Conservation (phyloP, 495 filamentous ascomycete species). For the Aspergillus hancockii region DNA sequence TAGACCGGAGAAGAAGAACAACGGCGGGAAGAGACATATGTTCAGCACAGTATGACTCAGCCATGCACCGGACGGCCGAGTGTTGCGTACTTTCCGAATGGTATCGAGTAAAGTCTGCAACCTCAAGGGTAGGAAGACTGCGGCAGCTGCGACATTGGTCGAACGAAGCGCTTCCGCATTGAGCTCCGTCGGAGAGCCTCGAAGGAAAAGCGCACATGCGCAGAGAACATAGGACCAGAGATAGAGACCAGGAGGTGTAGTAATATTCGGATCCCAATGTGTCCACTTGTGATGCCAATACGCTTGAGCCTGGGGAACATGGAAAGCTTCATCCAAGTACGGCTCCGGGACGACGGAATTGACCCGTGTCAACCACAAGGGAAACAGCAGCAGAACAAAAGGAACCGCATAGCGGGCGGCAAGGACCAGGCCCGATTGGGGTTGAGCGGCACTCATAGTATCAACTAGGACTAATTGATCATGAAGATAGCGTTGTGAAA, state of each 20-base stretch:
- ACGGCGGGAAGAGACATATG: conserved; percentile 79
- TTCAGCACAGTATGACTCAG: conserved; percentile 70
- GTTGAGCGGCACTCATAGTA: conserved; percentile 38
- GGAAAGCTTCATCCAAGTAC: conserved; percentile 94
- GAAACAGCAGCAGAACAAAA: conserved; percentile 41
- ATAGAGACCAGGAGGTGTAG: conserved; percentile 89
- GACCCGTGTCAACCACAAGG: conserved; percentile 42
- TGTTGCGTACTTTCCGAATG: conserved; percentile 40
- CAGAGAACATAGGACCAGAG: conserved; percentile 54
- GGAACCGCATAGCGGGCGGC: conserved; percentile 46
- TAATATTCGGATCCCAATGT: conserved; percentile 94
- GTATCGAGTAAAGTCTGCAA: conserved; percentile 42
- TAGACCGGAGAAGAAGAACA: conserved; percentile 93
- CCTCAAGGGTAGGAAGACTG: conserved; percentile 44
- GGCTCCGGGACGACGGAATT: conserved; percentile 65
- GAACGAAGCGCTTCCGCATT: conserved; percentile 39
- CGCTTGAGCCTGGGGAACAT: conserved; percentile 84
- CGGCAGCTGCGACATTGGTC: conserved; percentile 40
- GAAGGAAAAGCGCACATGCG: conserved; percentile 32
- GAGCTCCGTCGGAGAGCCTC: conserved; percentile 42
- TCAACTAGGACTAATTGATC: conserved; percentile 13
- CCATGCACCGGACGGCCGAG: conserved; percentile 38
- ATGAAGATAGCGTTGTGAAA: not conserved
- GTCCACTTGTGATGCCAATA: conserved; percentile 77
- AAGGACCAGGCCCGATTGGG: conserved; percentile 39